A percentile compares a stretch with the other conserved stretches of the same genome.
phyloP scores from a whole-genome alignment of 2,329 filamentous ascomycete species.

The Karstenula rhodostoma region DNA sequence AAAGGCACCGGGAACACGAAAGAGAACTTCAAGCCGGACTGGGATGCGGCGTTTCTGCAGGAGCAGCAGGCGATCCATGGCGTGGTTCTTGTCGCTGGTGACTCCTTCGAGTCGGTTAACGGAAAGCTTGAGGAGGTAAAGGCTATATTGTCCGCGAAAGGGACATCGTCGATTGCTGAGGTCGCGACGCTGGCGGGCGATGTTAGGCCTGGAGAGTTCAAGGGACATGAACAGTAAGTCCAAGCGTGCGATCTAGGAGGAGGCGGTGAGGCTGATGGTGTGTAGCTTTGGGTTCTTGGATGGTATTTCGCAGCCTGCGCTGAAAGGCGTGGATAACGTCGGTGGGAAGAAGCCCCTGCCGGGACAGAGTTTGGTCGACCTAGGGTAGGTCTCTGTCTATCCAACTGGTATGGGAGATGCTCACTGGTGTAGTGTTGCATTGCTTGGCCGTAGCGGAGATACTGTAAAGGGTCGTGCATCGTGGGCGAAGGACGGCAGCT shows the following conservation, averaged over 20 bases:
- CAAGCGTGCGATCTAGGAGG: background rate
- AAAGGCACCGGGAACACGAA: background rate
- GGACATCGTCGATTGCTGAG: slow-evolving; percentile 1
- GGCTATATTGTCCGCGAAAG: background rate
- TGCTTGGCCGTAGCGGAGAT: slow-evolving; percentile 7
- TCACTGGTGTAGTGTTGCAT: slow-evolving; percentile 4
- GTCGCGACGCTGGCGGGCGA: slow-evolving; percentile 17
- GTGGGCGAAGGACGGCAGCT: slow-evolving; percentile 16
- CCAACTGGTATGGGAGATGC: background rate
- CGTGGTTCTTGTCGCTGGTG: slow-evolving; percentile 15
- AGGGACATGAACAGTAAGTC: slow-evolving; percentile 19
- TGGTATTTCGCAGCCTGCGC: slow-evolving; percentile 16
- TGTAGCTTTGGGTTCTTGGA: slow-evolving; percentile 19
- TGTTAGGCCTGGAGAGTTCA: slow-evolving; percentile 14
- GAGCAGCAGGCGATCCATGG: slow-evolving; percentile 15
- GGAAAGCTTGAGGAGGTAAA: slow-evolving; percentile 12
- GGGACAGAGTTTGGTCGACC: slow-evolving; percentile 9
- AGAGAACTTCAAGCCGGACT: slow-evolving; percentile 9
- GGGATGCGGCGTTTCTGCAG: slow-evolving; percentile 15
- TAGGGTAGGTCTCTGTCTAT: background rate
- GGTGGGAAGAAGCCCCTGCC: slow-evolving; percentile 8
- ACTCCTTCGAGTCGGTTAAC: slow-evolving; percentile 1
- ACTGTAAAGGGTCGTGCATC: background rate
- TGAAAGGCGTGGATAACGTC: slow-evolving; percentile 12
- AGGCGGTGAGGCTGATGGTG: background rate